A percentile compares a stretch with the other conserved stretches of the same genome.
phyloP scores from a whole-genome alignment of 306 rosid species.

The Oemleria cerasiformis region DNA sequence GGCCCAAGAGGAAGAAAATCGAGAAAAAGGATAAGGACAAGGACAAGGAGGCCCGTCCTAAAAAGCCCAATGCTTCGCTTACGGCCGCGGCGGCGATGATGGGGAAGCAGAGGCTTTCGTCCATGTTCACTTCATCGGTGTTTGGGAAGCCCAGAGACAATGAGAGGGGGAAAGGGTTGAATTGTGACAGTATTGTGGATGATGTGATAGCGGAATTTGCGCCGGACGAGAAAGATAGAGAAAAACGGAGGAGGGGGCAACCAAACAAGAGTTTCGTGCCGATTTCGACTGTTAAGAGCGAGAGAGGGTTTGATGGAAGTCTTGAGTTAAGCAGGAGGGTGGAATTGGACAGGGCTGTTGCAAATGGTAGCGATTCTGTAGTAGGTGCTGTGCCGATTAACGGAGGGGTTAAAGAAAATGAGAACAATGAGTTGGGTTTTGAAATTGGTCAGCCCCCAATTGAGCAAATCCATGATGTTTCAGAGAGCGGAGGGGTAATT shows the following conservation, averaged over 20 bases:
- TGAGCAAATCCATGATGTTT: slow-evolving; percentile 19
- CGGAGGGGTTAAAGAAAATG: slow-evolving; percentile 23
- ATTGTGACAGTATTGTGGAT: slow-evolving; percentile 65
- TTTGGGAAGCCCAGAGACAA: slow-evolving; percentile 58
- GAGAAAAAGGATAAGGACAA: slow-evolving; percentile 44
- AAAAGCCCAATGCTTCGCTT: slow-evolving; percentile 57
- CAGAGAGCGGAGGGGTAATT: slow-evolving; percentile 21
- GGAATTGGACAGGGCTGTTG: slow-evolving; percentile 11
- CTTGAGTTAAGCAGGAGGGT: slow-evolving; percentile 22
- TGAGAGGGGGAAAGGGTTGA: slow-evolving; percentile 46
- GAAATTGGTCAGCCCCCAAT: slow-evolving; percentile 19
- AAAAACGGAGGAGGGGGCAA: slow-evolving; percentile 54
- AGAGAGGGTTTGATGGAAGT: slow-evolving; percentile 16
- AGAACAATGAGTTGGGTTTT: slow-evolving; percentile 18
- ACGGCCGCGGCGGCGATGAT: slow-evolving; percentile 89
- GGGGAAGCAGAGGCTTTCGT: slow-evolving; percentile 74
- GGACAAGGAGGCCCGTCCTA: slow-evolving; percentile 40
- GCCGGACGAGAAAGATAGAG: slow-evolving; percentile 73
- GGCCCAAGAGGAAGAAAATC: slow-evolving; percentile 52
- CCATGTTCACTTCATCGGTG: slow-evolving; percentile 78
- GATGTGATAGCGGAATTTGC: slow-evolving; percentile 87
- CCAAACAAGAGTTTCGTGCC: slow-evolving; percentile 15
- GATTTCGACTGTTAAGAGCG: slow-evolving; percentile 22
- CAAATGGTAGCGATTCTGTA: slow-evolving; percentile 24
- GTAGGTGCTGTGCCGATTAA: slow-evolving; percentile 26